phyloP scores from a whole-genome alignment of 495 filamentous ascomycete genomes.

The Penicillium ochrochloron region DNA sequence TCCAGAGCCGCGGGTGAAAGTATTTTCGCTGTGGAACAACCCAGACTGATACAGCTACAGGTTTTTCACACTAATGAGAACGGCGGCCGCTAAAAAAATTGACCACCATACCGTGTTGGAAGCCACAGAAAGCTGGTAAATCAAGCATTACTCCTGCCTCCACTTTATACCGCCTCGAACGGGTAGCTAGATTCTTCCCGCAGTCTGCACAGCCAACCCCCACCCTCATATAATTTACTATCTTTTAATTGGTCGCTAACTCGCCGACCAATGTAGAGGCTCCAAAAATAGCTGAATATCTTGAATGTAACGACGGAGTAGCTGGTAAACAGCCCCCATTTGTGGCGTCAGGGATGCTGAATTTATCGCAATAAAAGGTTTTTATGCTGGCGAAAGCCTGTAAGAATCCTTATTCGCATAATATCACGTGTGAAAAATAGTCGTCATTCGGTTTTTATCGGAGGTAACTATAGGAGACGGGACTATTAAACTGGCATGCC shows the following conservation, averaged over 20 bases:
- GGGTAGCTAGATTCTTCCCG: conserved; percentile 1
- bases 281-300: conserved; percentile 1
- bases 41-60: neutral
- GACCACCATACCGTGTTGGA: neutral
- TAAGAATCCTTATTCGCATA: conserved; percentile 1
- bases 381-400: conserved; percentile 2
- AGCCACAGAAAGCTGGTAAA: conserved; percentile 1
- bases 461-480: neutral
- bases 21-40: neutral
- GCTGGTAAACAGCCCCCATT: neutral
- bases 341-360: neutral
- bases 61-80: conserved; percentile 3
- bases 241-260: neutral
- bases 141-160: neutral
- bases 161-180: conserved; percentile 1
- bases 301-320: conserved; percentile 2
- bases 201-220: neutral
- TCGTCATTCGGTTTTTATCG: neutral
- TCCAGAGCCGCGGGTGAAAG: neutral
- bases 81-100: neutral
- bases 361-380: neutral
- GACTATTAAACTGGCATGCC: conserved; percentile 1
- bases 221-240: neutral
- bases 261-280: neutral
- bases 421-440: neutral